Evolutionary conservation across 306 rosid genomes (phyloP).

Genomic region (Inga leiocalycina): DNA sequence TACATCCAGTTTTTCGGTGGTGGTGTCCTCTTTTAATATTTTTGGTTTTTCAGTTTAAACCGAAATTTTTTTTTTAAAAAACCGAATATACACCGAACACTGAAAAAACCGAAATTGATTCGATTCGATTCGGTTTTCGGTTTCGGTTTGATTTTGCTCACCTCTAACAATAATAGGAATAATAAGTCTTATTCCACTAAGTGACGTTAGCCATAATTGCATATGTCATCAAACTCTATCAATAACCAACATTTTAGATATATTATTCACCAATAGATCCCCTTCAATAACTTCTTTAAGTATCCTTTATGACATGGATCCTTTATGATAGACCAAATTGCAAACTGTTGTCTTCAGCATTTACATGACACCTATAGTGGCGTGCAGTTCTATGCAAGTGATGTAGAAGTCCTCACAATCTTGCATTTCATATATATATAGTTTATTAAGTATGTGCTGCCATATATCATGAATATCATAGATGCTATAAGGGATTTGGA

Average conservation of each 20-base stretch:
- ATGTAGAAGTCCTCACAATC: neutral
- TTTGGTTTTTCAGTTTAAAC: too few species aligned
- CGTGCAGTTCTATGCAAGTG: neutral
- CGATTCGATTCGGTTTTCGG: too few species aligned
- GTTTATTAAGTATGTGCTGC: slow-evolving; percentile 1
- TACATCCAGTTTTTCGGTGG: too few species aligned
- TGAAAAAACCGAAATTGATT: too few species aligned
- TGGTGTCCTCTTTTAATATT: too few species aligned
- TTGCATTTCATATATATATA: neutral
- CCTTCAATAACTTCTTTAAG: neutral
- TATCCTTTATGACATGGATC: neutral
- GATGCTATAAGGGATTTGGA: neutral
- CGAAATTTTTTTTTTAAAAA: too few species aligned
- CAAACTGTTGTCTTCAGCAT: neutral
- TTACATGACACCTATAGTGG: neutral
- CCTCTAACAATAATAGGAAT: neutral
- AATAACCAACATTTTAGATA: neutral
- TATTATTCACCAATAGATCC: neutral
- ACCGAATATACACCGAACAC: too few species aligned
- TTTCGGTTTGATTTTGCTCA: too few species aligned
- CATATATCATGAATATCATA: neutral
- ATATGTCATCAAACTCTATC: neutral
- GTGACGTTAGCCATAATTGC: neutral
- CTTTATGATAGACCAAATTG: neutral
- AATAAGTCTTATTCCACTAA: neutral